phyloP scores from a whole-genome alignment of 176 grass and related monocot species.

The Musa acuminata region DNA sequence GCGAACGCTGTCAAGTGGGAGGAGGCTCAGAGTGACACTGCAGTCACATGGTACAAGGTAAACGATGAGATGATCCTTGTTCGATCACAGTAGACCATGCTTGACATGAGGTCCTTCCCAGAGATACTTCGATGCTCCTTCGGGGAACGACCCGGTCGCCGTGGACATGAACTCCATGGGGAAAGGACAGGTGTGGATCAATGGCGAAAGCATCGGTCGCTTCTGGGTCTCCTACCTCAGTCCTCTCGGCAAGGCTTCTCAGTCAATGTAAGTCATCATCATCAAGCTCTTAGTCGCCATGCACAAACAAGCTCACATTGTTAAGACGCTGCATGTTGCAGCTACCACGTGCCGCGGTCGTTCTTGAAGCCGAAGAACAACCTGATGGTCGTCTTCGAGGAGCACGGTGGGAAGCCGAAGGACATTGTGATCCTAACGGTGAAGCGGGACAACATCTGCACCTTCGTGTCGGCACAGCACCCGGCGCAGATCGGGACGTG shows the following conservation, averaged over 20 bases:
- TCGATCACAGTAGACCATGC: too few relatives aligned
- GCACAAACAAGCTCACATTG: not conserved
- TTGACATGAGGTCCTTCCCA: slow-evolving; percentile 11
- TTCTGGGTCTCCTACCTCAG: slow-evolving; percentile 54
- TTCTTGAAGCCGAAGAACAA: slow-evolving; percentile 75
- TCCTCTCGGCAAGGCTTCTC: slow-evolving; percentile 54
- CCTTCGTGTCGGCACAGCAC: slow-evolving; percentile 49
- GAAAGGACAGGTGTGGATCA: slow-evolving; percentile 63
- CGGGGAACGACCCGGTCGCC: slow-evolving; percentile 52
- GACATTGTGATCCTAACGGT: slow-evolving; percentile 52
- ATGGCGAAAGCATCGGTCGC: slow-evolving; percentile 49
- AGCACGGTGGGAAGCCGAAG: slow-evolving; percentile 57
- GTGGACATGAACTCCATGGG: slow-evolving; percentile 72
- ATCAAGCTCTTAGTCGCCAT: not conserved
- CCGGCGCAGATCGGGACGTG: slow-evolving; percentile 50
- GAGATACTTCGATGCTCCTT: slow-evolving; percentile 79
- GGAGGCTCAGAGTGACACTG: slow-evolving; percentile 18
- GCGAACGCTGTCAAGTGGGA: slow-evolving; percentile 32
- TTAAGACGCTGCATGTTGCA: slow-evolving; percentile 12
- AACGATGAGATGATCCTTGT: not conserved
- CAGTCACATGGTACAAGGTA: slow-evolving; percentile 82
- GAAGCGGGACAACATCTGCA: slow-evolving; percentile 76
- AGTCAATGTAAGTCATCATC: slow-evolving; percentile 42
- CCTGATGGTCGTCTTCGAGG: slow-evolving; percentile 78
- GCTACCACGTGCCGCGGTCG: slow-evolving; percentile 62